Base-by-base conservation (phyloP, 805 yeast species). In the Kuraishia ogatae region DNA sequence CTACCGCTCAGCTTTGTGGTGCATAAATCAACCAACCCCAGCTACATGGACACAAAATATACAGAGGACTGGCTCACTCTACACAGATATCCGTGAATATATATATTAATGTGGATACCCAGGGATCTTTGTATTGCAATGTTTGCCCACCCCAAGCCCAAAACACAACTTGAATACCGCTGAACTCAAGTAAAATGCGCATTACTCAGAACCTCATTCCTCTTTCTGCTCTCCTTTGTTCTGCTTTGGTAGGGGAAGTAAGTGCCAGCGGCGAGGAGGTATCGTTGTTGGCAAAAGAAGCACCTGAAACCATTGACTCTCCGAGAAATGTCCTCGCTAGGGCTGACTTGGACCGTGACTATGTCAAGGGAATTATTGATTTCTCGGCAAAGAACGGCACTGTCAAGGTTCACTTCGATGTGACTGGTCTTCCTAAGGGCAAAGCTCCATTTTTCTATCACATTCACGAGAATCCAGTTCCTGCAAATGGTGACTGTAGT, bases 361-460 rank as follows among this genome's bases (percentile, higher is more conserved):
- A 62, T n/a, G 55, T 69, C 60, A 65, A 68, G 60, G 88, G 89
- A 61, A 71, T 78, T 59, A 69, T 85, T 64, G 81, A 81, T 64
- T 81, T 85, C 69, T 76, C 81, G 43, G 76, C 84, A n/a, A 69
- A 77, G 52, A 82, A 85, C 56, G 82, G 83, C 54, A 70, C 77
- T 1, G 84, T 85, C 21, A 76, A 81, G 59, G 91, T 87, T 52
- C 84, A 83, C 61, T 80, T 87, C 56, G 89, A 85, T 66, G 72
- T 84, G 62, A 81, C 89, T 22, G 88, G 88, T 2, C 77, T 86
- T 61, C 92, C 91, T 29, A 71, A 73, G 53, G 71, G 71, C 50
- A 85, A 84, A 22, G 91, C 91, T 13, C 85, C 89, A 2, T 87
- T 85, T 67, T 69, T 73, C 39, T 86, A 85, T 66, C 91, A 86